Evolutionary conservation across 2,329 filamentous ascomycete species (phyloP).

Genomic region (Cladophialophora psammophila): DNA sequence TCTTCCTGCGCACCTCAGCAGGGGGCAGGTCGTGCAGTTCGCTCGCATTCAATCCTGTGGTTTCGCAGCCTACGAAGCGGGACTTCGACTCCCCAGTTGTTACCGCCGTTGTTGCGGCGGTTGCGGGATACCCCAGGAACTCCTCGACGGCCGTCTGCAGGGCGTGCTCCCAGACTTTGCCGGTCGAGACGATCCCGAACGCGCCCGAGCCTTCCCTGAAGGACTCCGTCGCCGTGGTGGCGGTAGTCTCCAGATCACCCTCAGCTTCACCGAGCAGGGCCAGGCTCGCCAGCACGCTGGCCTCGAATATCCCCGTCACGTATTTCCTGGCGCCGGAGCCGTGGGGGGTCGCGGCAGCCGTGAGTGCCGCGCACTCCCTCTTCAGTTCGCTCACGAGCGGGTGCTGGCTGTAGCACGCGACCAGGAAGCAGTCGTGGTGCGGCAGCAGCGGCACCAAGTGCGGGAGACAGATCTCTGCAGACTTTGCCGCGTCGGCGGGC

Average conservation of each 20-base stretch:
- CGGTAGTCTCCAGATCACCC: background rate
- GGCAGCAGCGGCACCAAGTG: slow-evolving; percentile 56
- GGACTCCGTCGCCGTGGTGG: slow-evolving; percentile 45
- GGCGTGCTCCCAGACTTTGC: slow-evolving; percentile 80
- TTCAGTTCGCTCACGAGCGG: slow-evolving; percentile 72
- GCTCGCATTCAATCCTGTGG: slow-evolving; percentile 79
- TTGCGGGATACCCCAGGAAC: slow-evolving; percentile 62
- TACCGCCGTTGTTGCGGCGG: slow-evolving; percentile 24
- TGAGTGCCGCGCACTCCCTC: slow-evolving; percentile 46
- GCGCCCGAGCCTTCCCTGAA: slow-evolving; percentile 45
- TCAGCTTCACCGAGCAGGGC: slow-evolving; percentile 55
- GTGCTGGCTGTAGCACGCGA: slow-evolving; percentile 89
- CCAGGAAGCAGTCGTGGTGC: slow-evolving; percentile 74
- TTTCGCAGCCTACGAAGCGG: slow-evolving; percentile 80
- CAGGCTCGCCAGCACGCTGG: slow-evolving; percentile 72
- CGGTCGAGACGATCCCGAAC: slow-evolving; percentile 91
- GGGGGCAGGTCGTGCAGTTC: slow-evolving; percentile 76
- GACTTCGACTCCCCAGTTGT: slow-evolving; percentile 43
- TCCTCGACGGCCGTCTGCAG: slow-evolving; percentile 69
- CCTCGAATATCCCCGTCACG: slow-evolving; percentile 87
- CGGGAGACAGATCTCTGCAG: slow-evolving; percentile 67
- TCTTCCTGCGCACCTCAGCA: slow-evolving; percentile 68
- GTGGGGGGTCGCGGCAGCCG: slow-evolving; percentile 20
- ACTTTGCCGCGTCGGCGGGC: slow-evolving; percentile 70
- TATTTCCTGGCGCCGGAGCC: slow-evolving; percentile 53